Base-by-base conservation (phyloP, 192 early-diverging fungal species). In the Gryganskiella cystojenkinii region DNA sequence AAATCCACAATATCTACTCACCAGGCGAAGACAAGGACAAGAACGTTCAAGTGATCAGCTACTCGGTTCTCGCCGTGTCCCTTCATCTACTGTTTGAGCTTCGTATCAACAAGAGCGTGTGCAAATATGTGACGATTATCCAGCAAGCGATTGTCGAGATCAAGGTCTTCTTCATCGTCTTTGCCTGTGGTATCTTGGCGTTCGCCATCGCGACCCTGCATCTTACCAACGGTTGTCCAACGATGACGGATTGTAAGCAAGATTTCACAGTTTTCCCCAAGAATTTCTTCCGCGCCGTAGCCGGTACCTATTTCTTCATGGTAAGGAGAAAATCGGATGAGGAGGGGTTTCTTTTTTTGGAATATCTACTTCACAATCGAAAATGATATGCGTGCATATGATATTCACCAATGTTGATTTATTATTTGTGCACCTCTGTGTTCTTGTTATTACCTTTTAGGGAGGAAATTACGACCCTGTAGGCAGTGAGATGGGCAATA, bases 51-150 rank as follows among this genome's bases (percentile, higher is more conserved):
- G 27, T 42, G 1, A 28, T 71, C 37, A 64, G 61, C 37, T 70
- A 62, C 31, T 61, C 60, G 1, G 61, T 71, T 52, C 43, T 71
- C 3, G 31, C 46, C 2, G 69, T 63, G 14, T 62, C 55, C 25
- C 24, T 71, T 1, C 60, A 71, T 35, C 53, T 71, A 56, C 20
- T 70, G 27, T 61, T 61, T 20, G 67, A 70, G 25, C 42, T 70
- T 0, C 25, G 67, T 25, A 54, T 70, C 51, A 55, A 55, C 58
- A 49, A 61, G 30, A 55, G 37, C 17, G 51, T 70, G 1, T 61
- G 58, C 57, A 70, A 70, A 35, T 71, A 56, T 27, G 60, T 71
- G 3, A 63, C 53, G 1, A 71, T 71, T 22, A 71, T 71, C 17
- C 69, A 71, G 28, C 67, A 61, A 8, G 52, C 67, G 2, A 35